Evolutionary conservation across 163 green algal species (phyloP).

Genomic region (Chlamydomonas reinhardtii): DNA sequence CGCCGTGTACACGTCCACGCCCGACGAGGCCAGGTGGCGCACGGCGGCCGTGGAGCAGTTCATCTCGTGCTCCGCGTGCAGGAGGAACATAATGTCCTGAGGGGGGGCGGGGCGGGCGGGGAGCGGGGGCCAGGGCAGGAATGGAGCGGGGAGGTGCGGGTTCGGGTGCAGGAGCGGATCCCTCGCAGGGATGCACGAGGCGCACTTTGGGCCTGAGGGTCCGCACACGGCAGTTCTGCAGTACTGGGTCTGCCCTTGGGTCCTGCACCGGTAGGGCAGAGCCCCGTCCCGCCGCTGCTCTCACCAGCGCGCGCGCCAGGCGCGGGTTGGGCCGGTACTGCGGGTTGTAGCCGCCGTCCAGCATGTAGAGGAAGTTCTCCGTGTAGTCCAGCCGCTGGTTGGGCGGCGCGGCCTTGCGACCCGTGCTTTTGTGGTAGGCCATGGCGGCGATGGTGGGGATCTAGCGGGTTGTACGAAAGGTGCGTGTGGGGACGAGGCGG

Average conservation of each 20-base stretch:
- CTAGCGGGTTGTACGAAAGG: constrained; percentile 66
- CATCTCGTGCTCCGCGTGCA: constrained; percentile 99
- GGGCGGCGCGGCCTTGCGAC: constrained; percentile 78
- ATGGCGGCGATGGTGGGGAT: constrained; percentile 92
- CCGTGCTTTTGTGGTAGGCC: constrained; percentile 94
- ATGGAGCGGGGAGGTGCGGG: too few relatives aligned
- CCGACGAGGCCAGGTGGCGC: constrained; percentile 85
- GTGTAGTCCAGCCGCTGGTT: constrained; percentile 92
- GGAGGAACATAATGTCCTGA: constrained; percentile 96
- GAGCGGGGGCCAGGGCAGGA: background rate
- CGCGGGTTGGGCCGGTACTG: constrained; percentile 88
- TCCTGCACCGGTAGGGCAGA: too few relatives aligned
- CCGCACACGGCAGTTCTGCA: too few relatives aligned
- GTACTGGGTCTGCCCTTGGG: too few relatives aligned
- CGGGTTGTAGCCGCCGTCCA: constrained; percentile 77
- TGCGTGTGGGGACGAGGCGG: background rate
- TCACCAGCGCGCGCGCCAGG: constrained; percentile 85
- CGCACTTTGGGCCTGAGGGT: too few relatives aligned
- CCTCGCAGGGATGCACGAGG: too few relatives aligned
- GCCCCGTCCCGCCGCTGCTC: too few relatives aligned
- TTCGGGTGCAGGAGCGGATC: too few relatives aligned
- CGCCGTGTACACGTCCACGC: constrained; percentile 97
- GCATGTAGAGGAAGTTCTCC: constrained; percentile 98
- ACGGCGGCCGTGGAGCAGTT: constrained; percentile 91
- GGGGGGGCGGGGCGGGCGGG: background rate